Base-by-base conservation (phyloP, 306 rosid species). In the Dryas alaskensis region DNA sequence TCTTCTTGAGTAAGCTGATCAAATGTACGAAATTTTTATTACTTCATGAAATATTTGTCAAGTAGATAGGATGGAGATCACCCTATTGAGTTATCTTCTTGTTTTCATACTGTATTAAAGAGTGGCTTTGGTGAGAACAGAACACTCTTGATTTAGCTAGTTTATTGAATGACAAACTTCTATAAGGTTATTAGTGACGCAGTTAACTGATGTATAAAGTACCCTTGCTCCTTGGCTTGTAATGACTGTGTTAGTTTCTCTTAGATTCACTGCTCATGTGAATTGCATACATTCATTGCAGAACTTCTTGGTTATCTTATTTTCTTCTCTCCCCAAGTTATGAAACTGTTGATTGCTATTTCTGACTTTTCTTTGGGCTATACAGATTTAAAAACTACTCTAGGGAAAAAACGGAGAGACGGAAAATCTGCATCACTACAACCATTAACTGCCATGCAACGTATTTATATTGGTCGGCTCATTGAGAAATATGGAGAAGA, bases 351-450 rank as follows among this genome's bases (percentile, higher is more conserved):
- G n/a, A 19, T 67, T 70, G 55, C 67, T 58, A 40, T 16, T 60
- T 17, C 25, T 53, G 27, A 61, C 16, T 44, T 67, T 81, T 65
- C 75, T 77, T 59, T 85, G 73, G 44, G 54, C 60, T 2, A 5
- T 78, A 55, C 52, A 94, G 98, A 94, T 79, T 84, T 91, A 87
- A 94, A 89, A 80, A 50, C 92, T 5, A 92, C 89, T 8, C 70
- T 94, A 7, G 98, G 98, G 75, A 94, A 94, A 82, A 81, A 77
- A 81, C 81, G 98, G 67, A 89, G 85, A 62, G 98, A 93, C 79
- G 98, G 97, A n/a, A 84, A 82, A 77, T 79, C 87, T 44, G 88
- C 78, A 5, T 78, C 79, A 3, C 91, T 82, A 19, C 84, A 85
- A 53, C 96, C 98, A 6, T 83, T 91, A 79, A 94, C 97, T 1